Evolutionary conservation across 1,284 basidiomycete species (phyloP).

Genomic region (Cryptococcus hybrid): DNA sequence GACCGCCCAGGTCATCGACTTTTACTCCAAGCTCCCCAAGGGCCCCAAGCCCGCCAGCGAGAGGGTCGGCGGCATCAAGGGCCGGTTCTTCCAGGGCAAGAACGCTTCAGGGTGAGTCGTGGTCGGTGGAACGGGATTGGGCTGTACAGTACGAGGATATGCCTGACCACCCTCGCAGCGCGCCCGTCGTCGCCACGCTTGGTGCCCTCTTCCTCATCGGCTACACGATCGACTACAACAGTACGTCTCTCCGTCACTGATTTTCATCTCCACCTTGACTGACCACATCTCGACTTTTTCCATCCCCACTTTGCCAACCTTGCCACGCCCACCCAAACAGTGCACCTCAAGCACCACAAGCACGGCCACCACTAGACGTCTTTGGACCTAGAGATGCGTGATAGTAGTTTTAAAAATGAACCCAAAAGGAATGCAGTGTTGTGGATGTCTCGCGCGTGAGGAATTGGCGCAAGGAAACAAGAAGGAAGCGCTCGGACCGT

Average conservation of each 20-base stretch:
- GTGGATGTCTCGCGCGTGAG: no score
- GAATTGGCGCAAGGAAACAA: no score
- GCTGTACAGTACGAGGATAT: no score
- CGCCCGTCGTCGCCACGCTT: conserved; percentile 69
- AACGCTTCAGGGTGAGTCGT: conserved; percentile 68
- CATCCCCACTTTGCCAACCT: no score
- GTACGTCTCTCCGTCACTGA: conserved; percentile 67
- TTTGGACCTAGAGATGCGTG: neutral
- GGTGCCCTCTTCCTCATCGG: conserved; percentile 74
- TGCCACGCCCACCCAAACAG: no score
- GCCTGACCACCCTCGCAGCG: neutral
- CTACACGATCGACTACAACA: conserved; percentile 88
- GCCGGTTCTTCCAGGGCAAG: conserved; percentile 74
- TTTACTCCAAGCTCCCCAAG: conserved; percentile 88
- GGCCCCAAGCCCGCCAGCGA: conserved; percentile 60
- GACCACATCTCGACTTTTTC: neutral
- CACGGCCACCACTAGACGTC: conserved; percentile 42
- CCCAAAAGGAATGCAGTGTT: no score
- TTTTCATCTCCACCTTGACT: neutral
- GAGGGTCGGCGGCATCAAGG: conserved; percentile 68
- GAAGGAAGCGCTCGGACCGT: no score
- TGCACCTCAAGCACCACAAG: conserved; percentile 51
- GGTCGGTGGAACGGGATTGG: no score
- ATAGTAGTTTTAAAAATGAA: no score
- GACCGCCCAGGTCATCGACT: conserved; percentile 80